phyloP scores from a whole-genome alignment of 495 filamentous ascomycete species.

The Neurospora sp. region DNA sequence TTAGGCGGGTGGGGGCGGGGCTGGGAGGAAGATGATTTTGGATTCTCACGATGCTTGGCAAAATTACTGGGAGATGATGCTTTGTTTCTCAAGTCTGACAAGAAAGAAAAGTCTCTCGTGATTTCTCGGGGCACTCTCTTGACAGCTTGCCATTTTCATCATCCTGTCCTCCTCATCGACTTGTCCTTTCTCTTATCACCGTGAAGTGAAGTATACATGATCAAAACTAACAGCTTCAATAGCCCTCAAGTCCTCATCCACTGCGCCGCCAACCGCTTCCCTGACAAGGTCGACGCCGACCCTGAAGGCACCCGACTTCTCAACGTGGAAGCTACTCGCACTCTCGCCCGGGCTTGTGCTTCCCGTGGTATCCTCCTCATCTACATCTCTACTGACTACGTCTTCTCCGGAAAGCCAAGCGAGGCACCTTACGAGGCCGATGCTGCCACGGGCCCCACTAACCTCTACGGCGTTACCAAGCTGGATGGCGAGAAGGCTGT shows the following conservation, averaged over 20 bases:
- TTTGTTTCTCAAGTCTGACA: background rate
- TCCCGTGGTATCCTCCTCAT: constrained; percentile 58
- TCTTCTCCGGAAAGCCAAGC: constrained; percentile 73
- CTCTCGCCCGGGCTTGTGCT: constrained; percentile 57
- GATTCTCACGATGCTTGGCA: background rate
- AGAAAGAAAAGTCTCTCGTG: background rate
- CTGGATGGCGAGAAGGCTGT: constrained; percentile 72
- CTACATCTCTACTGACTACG: constrained; percentile 94
- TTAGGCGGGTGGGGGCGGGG: background rate
- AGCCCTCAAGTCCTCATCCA: background rate
- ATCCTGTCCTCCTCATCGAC: too few relatives aligned
- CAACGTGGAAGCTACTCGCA: constrained; percentile 62
- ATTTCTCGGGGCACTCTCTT: background rate
- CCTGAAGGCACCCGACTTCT: constrained; percentile 63
- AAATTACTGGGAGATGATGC: background rate
- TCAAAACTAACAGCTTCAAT: background rate
- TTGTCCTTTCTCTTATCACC: background rate
- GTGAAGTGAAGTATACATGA: constrained; percentile 24
- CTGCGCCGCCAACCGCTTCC: constrained; percentile 80
- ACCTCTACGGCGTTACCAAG: constrained; percentile 84
- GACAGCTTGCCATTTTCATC: background rate
- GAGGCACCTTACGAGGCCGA: constrained; percentile 74
- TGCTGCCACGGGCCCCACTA: constrained; percentile 57
- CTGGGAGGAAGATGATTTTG: background rate
- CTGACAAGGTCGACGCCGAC: constrained; percentile 72